A percentile compares a stretch with the other conserved stretches of the same genome.
Conservation (phyloP, 2,329 filamentous ascomycete species). For the Elsinoe perseae region DNA sequence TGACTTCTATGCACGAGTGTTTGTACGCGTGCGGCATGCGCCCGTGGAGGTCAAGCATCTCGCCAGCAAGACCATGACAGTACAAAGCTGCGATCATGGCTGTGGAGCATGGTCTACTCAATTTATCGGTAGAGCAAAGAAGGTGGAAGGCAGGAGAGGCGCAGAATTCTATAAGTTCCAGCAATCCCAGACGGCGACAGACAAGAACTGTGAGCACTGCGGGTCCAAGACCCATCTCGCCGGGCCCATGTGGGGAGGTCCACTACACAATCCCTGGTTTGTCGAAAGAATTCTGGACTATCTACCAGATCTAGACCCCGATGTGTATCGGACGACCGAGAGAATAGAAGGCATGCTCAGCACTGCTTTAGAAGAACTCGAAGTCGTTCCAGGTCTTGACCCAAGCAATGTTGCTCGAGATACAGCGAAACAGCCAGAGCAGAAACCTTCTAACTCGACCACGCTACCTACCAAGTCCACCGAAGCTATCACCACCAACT, state of each 20-base stretch:
- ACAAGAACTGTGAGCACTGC: conserved; percentile 70
- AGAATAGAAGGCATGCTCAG: conserved; percentile 87
- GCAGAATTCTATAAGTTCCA: conserved; percentile 67
- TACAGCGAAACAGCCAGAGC: not conserved
- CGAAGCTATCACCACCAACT: not conserved
- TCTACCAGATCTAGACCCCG: conserved; percentile 57
- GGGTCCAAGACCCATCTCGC: conserved; percentile 77
- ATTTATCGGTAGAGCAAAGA: conserved; percentile 61
- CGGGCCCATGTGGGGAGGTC: conserved; percentile 92
- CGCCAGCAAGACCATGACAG: conserved; percentile 83
- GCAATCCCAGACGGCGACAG: conserved; percentile 58
- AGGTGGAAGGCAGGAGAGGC: conserved; percentile 60
- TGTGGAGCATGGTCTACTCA: conserved; percentile 91
- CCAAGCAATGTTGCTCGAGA: not conserved
- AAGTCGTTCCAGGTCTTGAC: conserved; percentile 18
- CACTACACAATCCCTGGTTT: conserved; percentile 76
- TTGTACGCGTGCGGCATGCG: conserved; percentile 72
- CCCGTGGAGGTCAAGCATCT: conserved; percentile 83
- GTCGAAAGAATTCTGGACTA: conserved; percentile 69
- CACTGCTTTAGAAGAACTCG: conserved; percentile 71
- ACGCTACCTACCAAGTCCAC: not conserved
- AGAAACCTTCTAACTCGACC: not conserved
- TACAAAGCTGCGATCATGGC: conserved; percentile 83
- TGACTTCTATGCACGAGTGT: conserved; percentile 88
- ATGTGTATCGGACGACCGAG: conserved; percentile 69